Conservation (phyloP, 495 filamentous ascomycete genomes). For the Saxophila tyrrhenica region DNA sequence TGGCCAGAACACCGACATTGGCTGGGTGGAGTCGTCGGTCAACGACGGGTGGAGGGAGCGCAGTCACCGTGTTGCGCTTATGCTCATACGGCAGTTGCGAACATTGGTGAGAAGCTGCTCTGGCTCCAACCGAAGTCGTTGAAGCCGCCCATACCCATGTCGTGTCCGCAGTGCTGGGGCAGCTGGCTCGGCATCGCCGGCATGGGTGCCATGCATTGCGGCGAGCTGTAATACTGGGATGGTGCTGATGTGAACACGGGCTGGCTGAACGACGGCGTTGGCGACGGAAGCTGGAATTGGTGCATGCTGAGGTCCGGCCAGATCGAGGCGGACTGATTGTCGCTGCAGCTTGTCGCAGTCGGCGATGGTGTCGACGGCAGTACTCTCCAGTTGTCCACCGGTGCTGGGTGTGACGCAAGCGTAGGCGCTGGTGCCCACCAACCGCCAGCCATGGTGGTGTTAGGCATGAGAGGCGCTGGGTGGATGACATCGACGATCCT, state of each 20-base stretch:
- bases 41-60: conserved; percentile 1
- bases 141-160: conserved; percentile 59
- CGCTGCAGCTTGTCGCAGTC: conserved; percentile 55
- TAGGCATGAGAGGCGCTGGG: conserved; percentile 71
- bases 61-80: background rate
- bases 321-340: conserved; percentile 59
- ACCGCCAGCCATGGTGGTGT: conserved; percentile 61
- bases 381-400: conserved; percentile 88
- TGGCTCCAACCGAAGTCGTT: conserved; percentile 67
- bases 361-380: conserved; percentile 67
- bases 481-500: conserved; percentile 85
- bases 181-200: conserved; percentile 81
- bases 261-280: conserved; percentile 67
- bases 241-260: conserved; percentile 48
- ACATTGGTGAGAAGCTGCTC: conserved; percentile 47
- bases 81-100: conserved; percentile 45
- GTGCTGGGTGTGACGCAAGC: conserved; percentile 44
- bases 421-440: conserved; percentile 62
- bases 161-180: conserved; percentile 66
- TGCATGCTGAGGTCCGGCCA: conserved; percentile 71
- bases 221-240: conserved; percentile 53
- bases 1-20: conserved; percentile 18
- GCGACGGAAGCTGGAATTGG: conserved; percentile 54
- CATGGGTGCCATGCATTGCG: conserved; percentile 48
- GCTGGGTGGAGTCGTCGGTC: background rate